phyloP scores from a whole-genome alignment of 495 filamentous ascomycete genomes.

The Podospora australis region DNA sequence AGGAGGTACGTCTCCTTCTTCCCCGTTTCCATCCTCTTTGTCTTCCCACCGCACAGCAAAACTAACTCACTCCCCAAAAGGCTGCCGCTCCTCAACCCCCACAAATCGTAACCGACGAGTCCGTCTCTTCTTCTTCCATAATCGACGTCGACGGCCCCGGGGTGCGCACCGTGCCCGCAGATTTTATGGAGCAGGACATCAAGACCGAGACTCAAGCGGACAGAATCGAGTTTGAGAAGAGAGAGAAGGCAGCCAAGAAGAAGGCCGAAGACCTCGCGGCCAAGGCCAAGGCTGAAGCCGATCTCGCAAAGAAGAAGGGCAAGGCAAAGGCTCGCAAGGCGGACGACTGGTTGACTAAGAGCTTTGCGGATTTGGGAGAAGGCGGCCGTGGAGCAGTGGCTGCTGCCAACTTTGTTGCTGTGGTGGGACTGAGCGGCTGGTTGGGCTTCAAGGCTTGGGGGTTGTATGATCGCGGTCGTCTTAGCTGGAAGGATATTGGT shows the following conservation, averaged over 20 bases:
- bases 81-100: slow-evolving; percentile 61
- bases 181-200: slow-evolving; percentile 56
- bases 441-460: slow-evolving; percentile 42
- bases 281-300: slow-evolving; percentile 39
- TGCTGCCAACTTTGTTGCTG: slow-evolving; percentile 32
- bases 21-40: not conserved
- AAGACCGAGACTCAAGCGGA: slow-evolving; percentile 69
- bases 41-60: not conserved
- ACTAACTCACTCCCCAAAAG: slow-evolving; percentile 17
- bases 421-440: slow-evolving; percentile 40
- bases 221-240: slow-evolving; percentile 51
- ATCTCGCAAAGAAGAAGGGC: slow-evolving; percentile 48
- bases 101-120: slow-evolving; percentile 52
- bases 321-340: slow-evolving; percentile 30
- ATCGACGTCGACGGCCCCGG: slow-evolving; percentile 73
- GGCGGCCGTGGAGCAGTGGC: slow-evolving; percentile 30
- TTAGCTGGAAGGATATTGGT: slow-evolving; percentile 66
- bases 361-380: slow-evolving; percentile 25
- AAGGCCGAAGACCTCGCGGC: slow-evolving; percentile 38
- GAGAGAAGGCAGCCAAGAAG: too few relatives aligned
- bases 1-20: slow-evolving; percentile 51
- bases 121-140: slow-evolving; percentile 52
- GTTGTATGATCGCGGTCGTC: slow-evolving; percentile 54
- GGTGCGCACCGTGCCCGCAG: slow-evolving; percentile 60
- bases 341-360: slow-evolving; percentile 33